These are phyloP conservation scores for Viridothelium virens DNA, from an alignment of 495 filamentous ascomycete genomes.

Conservation along the genomic window DNA sequence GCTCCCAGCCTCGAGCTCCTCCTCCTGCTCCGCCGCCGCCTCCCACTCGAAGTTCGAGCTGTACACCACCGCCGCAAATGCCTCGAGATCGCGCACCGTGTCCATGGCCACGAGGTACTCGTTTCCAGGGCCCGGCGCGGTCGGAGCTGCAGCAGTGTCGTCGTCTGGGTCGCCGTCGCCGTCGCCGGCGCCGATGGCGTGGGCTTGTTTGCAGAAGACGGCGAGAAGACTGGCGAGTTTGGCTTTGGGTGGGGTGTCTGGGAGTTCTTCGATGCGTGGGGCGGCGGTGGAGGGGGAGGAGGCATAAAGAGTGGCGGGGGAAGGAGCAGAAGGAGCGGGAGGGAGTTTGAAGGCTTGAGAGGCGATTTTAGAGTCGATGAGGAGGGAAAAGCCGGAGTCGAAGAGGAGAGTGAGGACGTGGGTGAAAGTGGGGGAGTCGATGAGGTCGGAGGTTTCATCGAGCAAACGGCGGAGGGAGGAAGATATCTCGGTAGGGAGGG, in stretches of 20 bases:
- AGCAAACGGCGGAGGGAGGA: constrained; percentile 73
- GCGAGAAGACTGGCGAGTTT: constrained; percentile 86
- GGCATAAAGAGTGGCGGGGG: constrained; percentile 33
- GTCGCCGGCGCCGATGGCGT: constrained; percentile 60
- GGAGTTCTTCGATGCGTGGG: constrained; percentile 38
- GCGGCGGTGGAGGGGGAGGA: constrained; percentile 27
- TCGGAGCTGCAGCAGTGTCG: constrained; percentile 43
- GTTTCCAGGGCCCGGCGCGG: constrained; percentile 40
- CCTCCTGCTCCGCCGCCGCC: constrained; percentile 20
- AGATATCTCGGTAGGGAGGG: constrained; percentile 39
- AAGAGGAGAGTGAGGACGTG: constrained; percentile 77
- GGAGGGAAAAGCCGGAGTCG: constrained; percentile 72
- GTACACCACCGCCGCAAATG: constrained; percentile 90
- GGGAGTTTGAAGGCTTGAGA: constrained; percentile 66
- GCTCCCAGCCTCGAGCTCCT: neutral
- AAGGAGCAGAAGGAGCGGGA: constrained; percentile 34
- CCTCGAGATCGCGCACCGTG: constrained; percentile 74
- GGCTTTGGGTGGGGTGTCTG: constrained; percentile 42
- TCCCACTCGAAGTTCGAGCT: constrained; percentile 79
- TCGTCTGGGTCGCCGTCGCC: constrained; percentile 20
- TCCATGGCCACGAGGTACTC: constrained; percentile 77
- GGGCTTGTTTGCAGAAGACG: constrained; percentile 78
- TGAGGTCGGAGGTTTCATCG: constrained; percentile 89
- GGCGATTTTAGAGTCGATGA: constrained; percentile 71
- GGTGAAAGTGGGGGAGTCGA: constrained; percentile 85